Percentiles rank a stretch among this genome's conserved stretches.
Evolutionary conservation across 106 monocot species (phyloP).

Genomic region (Dioscorea dumetorum): DNA sequence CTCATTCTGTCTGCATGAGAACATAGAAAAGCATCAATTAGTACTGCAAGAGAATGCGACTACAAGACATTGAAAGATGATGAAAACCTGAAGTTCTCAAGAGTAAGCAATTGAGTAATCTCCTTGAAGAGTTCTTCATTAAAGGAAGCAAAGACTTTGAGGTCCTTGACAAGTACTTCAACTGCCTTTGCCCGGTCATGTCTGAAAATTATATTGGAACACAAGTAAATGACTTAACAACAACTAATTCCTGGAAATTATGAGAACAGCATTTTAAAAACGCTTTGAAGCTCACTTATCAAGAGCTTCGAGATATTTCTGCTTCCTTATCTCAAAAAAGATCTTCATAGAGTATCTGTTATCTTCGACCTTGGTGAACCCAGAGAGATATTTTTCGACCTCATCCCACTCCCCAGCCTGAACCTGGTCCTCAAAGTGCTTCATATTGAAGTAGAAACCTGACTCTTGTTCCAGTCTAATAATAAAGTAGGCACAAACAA

Average conservation of each 20-base stretch:
- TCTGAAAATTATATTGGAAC: conserved; percentile 7
- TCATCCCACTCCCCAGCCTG: conserved; percentile 30
- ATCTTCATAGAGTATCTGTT: conserved; percentile 36
- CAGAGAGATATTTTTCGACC: conserved; percentile 25
- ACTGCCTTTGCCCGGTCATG: conserved; percentile 23
- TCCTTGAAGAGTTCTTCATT: conserved; percentile 35
- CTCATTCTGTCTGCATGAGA: conserved; percentile 21
- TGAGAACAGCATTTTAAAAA: background rate
- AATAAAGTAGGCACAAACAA: too few species aligned
- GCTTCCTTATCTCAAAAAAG: conserved; percentile 38
- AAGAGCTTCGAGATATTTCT: conserved; percentile 38
- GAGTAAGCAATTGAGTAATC: conserved; percentile 20
- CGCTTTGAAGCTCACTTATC: conserved; percentile 9
- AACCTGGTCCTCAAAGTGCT: conserved; percentile 29
- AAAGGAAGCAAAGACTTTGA: conserved; percentile 24
- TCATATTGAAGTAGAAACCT: conserved; percentile 38
- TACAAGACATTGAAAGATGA: background rate
- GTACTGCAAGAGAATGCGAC: background rate
- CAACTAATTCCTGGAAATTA: background rate
- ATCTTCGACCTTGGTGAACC: conserved; percentile 44
- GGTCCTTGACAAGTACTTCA: conserved; percentile 29
- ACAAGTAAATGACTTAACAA: background rate
- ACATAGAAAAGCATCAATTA: background rate
- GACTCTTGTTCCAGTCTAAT: conserved; percentile 35
- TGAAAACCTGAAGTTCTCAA: conserved; percentile 31